Percentiles rank a stretch among this genome's conserved stretches.
Evolutionary conservation across 2,329 filamentous ascomycete genomes (phyloP).

Genomic region (Pseudovirgaria hyperparasitica): DNA sequence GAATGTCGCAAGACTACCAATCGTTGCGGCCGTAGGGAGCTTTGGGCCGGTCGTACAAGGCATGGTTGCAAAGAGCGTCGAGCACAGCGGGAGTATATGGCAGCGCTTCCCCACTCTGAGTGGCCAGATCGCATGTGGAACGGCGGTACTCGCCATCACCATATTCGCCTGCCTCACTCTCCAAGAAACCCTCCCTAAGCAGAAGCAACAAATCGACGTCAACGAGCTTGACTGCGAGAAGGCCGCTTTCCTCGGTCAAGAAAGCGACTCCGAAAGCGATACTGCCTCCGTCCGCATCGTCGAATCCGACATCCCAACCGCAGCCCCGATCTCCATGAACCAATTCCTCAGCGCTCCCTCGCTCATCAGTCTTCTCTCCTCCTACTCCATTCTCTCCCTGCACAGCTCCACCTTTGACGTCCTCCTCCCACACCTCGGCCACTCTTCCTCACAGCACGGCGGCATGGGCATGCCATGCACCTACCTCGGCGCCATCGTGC

Average conservation of each 20-base stretch:
- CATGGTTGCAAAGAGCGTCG: slow-evolving; percentile 28
- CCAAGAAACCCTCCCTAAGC: slow-evolving; percentile 24
- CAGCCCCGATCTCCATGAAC: slow-evolving; percentile 29
- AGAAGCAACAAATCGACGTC: slow-evolving; percentile 9
- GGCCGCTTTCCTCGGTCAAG: slow-evolving; percentile 30
- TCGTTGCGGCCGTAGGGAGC: slow-evolving; percentile 32
- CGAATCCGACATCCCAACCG: slow-evolving; percentile 19
- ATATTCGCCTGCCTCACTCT: slow-evolving; percentile 26
- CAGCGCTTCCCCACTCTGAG: slow-evolving; percentile 30
- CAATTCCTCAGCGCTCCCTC: slow-evolving; percentile 35
- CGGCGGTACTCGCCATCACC: slow-evolving; percentile 28
- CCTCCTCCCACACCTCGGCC: slow-evolving; percentile 34
- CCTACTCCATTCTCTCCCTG: slow-evolving; percentile 42
- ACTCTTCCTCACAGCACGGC: slow-evolving; percentile 29
- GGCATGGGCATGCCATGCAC: slow-evolving; percentile 35
- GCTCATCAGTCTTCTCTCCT: slow-evolving; percentile 32
- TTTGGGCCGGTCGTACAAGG: slow-evolving; percentile 32
- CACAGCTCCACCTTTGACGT: slow-evolving; percentile 41
- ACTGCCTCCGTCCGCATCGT: slow-evolving; percentile 22
- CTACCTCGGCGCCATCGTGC: slow-evolving; percentile 29
- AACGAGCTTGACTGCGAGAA: slow-evolving; percentile 30
- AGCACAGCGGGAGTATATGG: slow-evolving; percentile 29
- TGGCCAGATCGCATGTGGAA: slow-evolving; percentile 31
- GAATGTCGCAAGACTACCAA: slow-evolving; percentile 31
- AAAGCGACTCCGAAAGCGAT: slow-evolving; percentile 18